These are phyloP conservation scores for Diaporthe nobilis DNA, from an alignment of 2,329 filamentous ascomycete species.

Conservation along the genomic window DNA sequence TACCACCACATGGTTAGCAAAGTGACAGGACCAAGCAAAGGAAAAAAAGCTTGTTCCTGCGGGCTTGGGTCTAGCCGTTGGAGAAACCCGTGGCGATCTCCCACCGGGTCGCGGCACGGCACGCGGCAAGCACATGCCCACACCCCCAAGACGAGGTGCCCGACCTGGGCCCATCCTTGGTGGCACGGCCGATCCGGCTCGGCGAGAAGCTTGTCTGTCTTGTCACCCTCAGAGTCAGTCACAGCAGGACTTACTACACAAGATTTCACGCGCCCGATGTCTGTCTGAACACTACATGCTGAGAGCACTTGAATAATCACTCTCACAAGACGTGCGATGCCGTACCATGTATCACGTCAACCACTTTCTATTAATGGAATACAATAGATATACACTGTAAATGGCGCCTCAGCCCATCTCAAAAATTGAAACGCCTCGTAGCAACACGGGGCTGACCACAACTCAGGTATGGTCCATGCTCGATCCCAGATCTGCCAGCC, in stretches of 20 bases:
- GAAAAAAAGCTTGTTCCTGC: neutral
- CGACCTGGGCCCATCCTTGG: constrained; percentile 6
- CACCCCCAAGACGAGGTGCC: neutral
- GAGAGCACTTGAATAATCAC: too few species aligned
- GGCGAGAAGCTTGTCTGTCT: constrained; percentile 9
- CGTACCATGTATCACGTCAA: too few species aligned
- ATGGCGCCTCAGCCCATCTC: neutral
- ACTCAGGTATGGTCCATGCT: neutral
- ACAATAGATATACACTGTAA: constrained; percentile 17
- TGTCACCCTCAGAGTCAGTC: neutral
- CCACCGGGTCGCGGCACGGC: constrained; percentile 8
- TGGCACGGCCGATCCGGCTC: neutral
- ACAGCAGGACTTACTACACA: too few species aligned
- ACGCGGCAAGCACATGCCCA: neutral
- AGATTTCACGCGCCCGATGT: neutral
- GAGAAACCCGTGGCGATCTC: neutral
- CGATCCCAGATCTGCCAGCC: constrained; percentile 17
- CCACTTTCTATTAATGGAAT: neutral
- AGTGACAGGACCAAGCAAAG: neutral
- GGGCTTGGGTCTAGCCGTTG: neutral
- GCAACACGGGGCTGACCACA: neutral
- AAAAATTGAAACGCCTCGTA: neutral
- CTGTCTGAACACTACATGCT: neutral
- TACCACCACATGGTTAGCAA: too few species aligned
- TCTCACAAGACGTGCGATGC: too few species aligned